Conservation (phyloP, 768 basidiomycete genomes). For the Agrocybe praecox region DNA sequence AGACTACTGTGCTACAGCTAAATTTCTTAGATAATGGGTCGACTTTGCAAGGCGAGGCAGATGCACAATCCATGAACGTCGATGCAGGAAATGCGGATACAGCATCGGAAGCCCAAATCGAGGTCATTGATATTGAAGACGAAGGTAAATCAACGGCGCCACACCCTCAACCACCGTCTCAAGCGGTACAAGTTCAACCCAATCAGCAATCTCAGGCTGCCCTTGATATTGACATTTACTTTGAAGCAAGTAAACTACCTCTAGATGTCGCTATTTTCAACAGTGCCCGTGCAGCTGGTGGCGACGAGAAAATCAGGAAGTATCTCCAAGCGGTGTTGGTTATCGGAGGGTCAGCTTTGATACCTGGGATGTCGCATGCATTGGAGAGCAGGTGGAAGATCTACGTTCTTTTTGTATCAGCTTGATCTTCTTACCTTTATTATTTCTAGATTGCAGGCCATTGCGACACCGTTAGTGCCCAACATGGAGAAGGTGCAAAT, state of each 20-base stretch:
- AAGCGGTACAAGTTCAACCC: constrained; percentile 14
- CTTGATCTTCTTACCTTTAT: background rate
- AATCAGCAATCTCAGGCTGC: constrained; percentile 11
- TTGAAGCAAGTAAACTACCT: constrained; percentile 88
- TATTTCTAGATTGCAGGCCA: constrained; percentile 67
- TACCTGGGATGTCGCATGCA: constrained; percentile 84
- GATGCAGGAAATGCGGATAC: constrained; percentile 22
- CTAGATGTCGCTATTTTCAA: constrained; percentile 94
- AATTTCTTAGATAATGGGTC: constrained; percentile 11
- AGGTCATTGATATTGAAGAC: constrained; percentile 52
- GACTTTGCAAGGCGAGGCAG: constrained; percentile 21
- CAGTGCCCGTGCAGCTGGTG: constrained; percentile 83
- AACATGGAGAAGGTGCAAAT: constrained; percentile 90
- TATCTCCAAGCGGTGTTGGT: constrained; percentile 87
- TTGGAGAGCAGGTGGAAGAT: constrained; percentile 77
- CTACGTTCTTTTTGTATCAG: background rate
- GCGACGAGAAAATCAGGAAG: constrained; percentile 88
- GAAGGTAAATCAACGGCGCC: constrained; percentile 28
- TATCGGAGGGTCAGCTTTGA: constrained; percentile 80
- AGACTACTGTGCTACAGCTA: background rate
- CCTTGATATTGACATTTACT: constrained; percentile 66
- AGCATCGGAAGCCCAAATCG: constrained; percentile 35
- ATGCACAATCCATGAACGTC: constrained; percentile 25
- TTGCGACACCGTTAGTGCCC: constrained; percentile 78
- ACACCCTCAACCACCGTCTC: constrained; percentile 13